Evolutionary conservation across 1,284 basidiomycete genomes (phyloP).

Genomic region (Pisolithus thermaeus): DNA sequence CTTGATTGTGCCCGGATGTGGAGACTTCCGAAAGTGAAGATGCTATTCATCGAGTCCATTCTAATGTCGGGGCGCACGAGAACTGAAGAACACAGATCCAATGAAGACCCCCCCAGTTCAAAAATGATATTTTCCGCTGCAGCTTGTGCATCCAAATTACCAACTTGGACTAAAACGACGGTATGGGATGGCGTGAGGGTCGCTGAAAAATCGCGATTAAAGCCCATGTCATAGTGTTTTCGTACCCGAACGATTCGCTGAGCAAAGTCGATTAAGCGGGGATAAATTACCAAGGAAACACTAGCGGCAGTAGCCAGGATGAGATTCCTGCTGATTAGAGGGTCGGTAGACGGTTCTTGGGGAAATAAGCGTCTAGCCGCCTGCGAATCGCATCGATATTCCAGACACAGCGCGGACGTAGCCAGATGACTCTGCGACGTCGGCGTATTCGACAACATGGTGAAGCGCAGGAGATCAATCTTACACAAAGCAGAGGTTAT

Average conservation of each 20-base stretch:
- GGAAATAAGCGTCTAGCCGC: conserved; percentile 10
- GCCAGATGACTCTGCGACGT: conserved; percentile 23
- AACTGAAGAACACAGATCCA: conserved; percentile 37
- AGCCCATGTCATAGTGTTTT: conserved; percentile 12
- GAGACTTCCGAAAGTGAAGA: conserved; percentile 42
- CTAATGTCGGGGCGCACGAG: conserved; percentile 31
- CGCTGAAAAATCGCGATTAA: background rate
- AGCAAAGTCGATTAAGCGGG: conserved; percentile 58
- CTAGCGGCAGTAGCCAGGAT: conserved; percentile 39
- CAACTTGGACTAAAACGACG: conserved; percentile 32
- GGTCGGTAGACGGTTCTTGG: conserved; percentile 14
- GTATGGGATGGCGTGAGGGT: conserved; percentile 12
- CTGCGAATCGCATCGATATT: conserved; percentile 16
- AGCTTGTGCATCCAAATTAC: conserved; percentile 46
- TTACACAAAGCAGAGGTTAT: conserved; percentile 13
- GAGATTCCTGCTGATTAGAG: conserved; percentile 32
- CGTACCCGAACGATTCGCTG: conserved; percentile 51
- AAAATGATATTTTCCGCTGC: conserved; percentile 45
- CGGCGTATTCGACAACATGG: conserved; percentile 16
- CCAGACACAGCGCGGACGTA: conserved; percentile 22
- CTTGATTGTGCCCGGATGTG: conserved; percentile 54
- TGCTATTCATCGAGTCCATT: conserved; percentile 42
- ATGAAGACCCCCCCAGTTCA: conserved; percentile 36
- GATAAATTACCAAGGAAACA: conserved; percentile 46
- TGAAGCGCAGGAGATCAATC: conserved; percentile 16